These are phyloP conservation scores for Lachnellula hyalina DNA, from an alignment of 2,329 filamentous ascomycete genomes.

Conservation along the genomic window DNA sequence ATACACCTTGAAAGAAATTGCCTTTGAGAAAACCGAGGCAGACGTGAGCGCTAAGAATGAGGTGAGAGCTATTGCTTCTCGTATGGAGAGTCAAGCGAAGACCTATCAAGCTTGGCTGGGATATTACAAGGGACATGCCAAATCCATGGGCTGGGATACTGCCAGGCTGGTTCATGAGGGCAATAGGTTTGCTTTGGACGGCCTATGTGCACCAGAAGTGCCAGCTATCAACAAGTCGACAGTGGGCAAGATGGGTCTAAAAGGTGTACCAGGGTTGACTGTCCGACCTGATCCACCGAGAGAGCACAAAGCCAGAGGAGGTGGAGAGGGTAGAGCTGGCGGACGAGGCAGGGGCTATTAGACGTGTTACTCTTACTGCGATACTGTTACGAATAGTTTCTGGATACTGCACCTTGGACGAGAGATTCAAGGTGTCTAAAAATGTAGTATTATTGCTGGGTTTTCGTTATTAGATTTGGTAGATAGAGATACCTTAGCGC, in stretches of 20 bases:
- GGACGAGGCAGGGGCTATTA: too few species aligned
- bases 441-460: constrained; percentile 1
- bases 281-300: constrained; percentile 40
- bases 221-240: constrained; percentile 43
- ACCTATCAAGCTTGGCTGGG: constrained; percentile 55
- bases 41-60: constrained; percentile 40
- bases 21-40: constrained; percentile 42
- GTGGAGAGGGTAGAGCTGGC: constrained; percentile 6
- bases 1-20: constrained; percentile 48
- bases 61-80: constrained; percentile 36
- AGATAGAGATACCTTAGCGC: constrained; percentile 13
- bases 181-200: constrained; percentile 45
- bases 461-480: not conserved
- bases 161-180: constrained; percentile 42
- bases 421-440: not conserved
- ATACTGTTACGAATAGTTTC: too few species aligned
- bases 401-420: too few species aligned
- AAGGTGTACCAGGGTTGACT: constrained; percentile 44
- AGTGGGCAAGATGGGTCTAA: constrained; percentile 53
- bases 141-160: constrained; percentile 34
- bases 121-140: constrained; percentile 46
- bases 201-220: constrained; percentile 42
- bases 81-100: constrained; percentile 42
- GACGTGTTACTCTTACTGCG: too few species aligned
- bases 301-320: constrained; percentile 12